phyloP scores from a whole-genome alignment of 1,284 basidiomycete species.

The Mycocalia duriaeana region DNA sequence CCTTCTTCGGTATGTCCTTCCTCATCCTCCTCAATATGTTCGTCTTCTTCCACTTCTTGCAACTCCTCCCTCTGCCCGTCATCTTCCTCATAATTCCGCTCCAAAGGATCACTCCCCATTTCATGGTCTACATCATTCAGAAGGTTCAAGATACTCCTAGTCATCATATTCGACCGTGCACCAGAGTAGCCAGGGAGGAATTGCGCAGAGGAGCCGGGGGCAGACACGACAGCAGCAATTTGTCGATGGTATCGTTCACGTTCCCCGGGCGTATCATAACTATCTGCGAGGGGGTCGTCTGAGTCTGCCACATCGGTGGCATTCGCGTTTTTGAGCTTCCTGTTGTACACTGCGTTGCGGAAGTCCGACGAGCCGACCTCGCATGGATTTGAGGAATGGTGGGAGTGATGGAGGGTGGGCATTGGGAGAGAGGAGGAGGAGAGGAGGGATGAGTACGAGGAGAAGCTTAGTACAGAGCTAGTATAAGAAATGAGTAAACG shows the following conservation, averaged over 20 bases:
- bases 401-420: constrained; percentile 46
- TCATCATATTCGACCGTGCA: constrained; percentile 3
- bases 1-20: constrained; percentile 20
- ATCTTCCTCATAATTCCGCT: background rate
- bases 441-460: background rate
- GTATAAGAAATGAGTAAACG: too few species aligned
- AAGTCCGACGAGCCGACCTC: constrained; percentile 64
- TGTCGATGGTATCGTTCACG: too few species aligned
- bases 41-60: constrained; percentile 16
- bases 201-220: constrained; percentile 26
- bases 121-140: constrained; percentile 18
- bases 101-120: background rate
- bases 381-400: constrained; percentile 75
- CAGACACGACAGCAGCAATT: too few species aligned
- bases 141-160: constrained; percentile 12
- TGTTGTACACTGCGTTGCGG: constrained; percentile 44
- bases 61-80: constrained; percentile 19
- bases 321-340: constrained; percentile 23
- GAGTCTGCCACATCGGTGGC: too few species aligned
- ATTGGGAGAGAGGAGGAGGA: constrained; percentile 10
- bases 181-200: constrained; percentile 11
- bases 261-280: too few species aligned
- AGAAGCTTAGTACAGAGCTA: too few species aligned
- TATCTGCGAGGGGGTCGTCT: too few species aligned
- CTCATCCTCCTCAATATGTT: constrained; percentile 15